Conservation (phyloP, 768 basidiomycete species). For the Daedaleopsis sinensis region DNA sequence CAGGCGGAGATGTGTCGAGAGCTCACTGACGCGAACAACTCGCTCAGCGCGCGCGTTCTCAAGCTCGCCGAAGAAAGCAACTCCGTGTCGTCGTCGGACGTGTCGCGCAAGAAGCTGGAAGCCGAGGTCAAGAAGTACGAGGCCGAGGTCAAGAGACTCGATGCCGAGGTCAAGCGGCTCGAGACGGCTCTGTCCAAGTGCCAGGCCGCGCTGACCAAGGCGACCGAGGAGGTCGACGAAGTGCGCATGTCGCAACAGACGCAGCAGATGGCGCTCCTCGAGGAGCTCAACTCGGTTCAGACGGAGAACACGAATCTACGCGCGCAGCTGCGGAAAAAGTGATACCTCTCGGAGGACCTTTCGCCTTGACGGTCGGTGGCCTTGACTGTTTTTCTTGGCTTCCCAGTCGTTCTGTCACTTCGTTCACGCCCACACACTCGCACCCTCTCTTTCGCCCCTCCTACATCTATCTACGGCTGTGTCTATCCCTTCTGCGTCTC, state of each 20-base stretch:
- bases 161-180: slow-evolving; percentile 59
- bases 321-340: slow-evolving; percentile 60
- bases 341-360: not conserved
- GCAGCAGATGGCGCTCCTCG: slow-evolving; percentile 82
- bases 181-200: slow-evolving; percentile 65
- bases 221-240: slow-evolving; percentile 68
- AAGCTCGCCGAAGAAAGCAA: slow-evolving; percentile 72
- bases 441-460: not conserved
- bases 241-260: slow-evolving; percentile 74
- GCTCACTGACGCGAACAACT: slow-evolving; percentile 78
- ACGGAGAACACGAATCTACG: slow-evolving; percentile 74
- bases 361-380: slow-evolving; percentile 8
- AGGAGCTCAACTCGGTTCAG: slow-evolving; percentile 85
- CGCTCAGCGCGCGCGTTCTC: slow-evolving; percentile 72
- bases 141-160: slow-evolving; percentile 49
- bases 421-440: not conserved
- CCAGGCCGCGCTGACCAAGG: slow-evolving; percentile 61
- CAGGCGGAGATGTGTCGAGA: slow-evolving; percentile 76
- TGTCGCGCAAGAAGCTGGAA: slow-evolving; percentile 66
- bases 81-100: slow-evolving; percentile 48
- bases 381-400: not conserved
- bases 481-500: not conserved
- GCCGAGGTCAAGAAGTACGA: slow-evolving; percentile 46
- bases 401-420: not conserved
- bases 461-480: not conserved